These are phyloP conservation scores for Colletotrichum higginsianum DNA, from an alignment of 2,329 filamentous ascomycete species.

Conservation along the genomic window DNA sequence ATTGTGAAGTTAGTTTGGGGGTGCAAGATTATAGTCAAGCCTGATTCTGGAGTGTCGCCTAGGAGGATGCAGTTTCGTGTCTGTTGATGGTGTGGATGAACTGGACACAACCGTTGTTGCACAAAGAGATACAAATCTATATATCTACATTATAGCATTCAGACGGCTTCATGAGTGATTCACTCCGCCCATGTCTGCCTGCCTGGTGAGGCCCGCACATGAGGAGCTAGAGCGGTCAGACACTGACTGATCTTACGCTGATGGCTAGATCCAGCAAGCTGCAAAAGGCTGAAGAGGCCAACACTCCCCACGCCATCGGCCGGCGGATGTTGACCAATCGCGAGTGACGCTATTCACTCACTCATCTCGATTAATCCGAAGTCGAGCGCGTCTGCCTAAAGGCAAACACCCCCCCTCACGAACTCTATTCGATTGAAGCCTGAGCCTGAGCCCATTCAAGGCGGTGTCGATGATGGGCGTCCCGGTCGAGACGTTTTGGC, in stretches of 20 bases:
- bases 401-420: not conserved
- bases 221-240: not conserved
- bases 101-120: not conserved
- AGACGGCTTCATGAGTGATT: not conserved
- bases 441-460: not conserved
- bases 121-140: not conserved
- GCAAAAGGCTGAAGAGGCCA: not conserved
- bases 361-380: not conserved
- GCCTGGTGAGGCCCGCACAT: not conserved
- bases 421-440: not conserved
- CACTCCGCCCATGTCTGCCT: not conserved
- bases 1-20: not conserved
- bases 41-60: no score
- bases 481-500: not conserved
- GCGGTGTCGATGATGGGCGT: not conserved
- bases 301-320: not conserved
- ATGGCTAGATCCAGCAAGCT: not conserved
- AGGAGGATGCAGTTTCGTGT: no score
- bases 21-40: not conserved
- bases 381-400: conserved; percentile 10
- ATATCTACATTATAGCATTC: not conserved
- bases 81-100: not conserved
- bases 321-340: not conserved
- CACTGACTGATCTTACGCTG: not conserved
- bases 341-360: not conserved